Base-by-base conservation (phyloP, 257 asterid species). In the Thymus quinquecostatus region DNA sequence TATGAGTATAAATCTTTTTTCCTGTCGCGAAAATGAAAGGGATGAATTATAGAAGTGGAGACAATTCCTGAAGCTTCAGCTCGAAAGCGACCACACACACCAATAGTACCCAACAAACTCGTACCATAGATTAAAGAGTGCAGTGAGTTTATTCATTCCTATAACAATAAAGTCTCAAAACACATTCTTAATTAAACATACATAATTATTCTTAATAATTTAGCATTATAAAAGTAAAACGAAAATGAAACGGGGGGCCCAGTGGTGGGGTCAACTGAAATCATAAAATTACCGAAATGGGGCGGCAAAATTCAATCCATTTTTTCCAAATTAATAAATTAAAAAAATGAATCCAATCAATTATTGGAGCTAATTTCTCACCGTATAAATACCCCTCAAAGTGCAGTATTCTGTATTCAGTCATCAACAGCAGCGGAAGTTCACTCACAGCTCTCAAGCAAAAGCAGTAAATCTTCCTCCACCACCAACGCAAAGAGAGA, bases 361-460 rank as follows among this genome's bases (percentile, higher is more conserved):
- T 43, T 43, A 55, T 45, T 71, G 53, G 13, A 11, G 10, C 51
- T 5, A 27, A 7, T 3, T 12, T 12, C 8, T 55, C 0, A 38
- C 67, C 45, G 69, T 80, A 76, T 84, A 86, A 84, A 83, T 86
- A 83, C 79, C 85, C 84, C 66, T 49, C 64, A 2, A 59, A 11
- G 13, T 32, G 21, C 62, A 10, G 30, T 10, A n/a, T n/a, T n/a
- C n/a, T n/a, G n/a, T n/a, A 0, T 44, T 4, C 29, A 1, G 44
- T 59, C 45, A 59, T 36, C 41, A 36, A 4, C 41, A 36, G 41
- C 41, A 7, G 6, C 4, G 7, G 6, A 36, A 36, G 41, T n/a
- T n/a, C 41, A 36, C 6, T 36, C 7, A 36, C 41, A 36, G 41
- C 41, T 36, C 6, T n/a, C n/a, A 36, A 36, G 41, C 6, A 36